phyloP scores from a whole-genome alignment of 176 grass and related monocot genomes.

The Eleusine coracana region DNA sequence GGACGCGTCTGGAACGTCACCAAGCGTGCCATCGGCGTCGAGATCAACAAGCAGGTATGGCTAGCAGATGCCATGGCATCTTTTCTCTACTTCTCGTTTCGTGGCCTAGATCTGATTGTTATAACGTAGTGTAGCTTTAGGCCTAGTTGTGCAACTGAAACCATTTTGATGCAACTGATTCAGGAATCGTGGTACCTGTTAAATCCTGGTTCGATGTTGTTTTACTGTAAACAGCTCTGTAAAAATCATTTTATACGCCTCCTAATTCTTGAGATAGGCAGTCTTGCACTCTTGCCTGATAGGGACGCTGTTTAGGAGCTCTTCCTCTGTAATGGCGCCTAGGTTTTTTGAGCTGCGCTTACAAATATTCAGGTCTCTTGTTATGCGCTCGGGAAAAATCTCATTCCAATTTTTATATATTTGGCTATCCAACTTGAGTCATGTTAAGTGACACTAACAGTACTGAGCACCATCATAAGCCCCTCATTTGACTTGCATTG shows the following conservation, averaged over 20 bases:
- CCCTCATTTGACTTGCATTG: neutral
- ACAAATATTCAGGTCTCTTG: neutral
- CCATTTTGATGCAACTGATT: neutral
- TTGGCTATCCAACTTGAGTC: neutral
- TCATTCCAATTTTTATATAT: neutral
- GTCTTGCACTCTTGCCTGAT: neutral
- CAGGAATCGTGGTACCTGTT: neutral
- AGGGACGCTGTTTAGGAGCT: neutral
- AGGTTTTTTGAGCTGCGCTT: neutral
- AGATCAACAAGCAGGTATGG: slow-evolving; percentile 97
- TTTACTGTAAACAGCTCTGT: neutral
- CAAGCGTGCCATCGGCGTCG: slow-evolving; percentile 95
- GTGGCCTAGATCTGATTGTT: slow-evolving; percentile 14
- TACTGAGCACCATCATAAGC: neutral
- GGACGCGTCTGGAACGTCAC: slow-evolving; percentile 87
- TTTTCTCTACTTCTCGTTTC: neutral
- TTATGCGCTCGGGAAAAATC: too few relatives aligned
- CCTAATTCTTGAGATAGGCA: neutral
- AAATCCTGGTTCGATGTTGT: neutral
- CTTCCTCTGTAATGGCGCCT: too few relatives aligned
- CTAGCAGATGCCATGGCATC: too few relatives aligned
- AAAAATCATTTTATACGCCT: neutral
- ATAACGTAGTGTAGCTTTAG: neutral
- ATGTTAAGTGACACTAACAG: too few relatives aligned
- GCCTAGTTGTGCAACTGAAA: neutral